These are phyloP conservation scores for Pinus albicaulis DNA, from an alignment of 75 land plant genomes.

Conservation along the genomic window DNA sequence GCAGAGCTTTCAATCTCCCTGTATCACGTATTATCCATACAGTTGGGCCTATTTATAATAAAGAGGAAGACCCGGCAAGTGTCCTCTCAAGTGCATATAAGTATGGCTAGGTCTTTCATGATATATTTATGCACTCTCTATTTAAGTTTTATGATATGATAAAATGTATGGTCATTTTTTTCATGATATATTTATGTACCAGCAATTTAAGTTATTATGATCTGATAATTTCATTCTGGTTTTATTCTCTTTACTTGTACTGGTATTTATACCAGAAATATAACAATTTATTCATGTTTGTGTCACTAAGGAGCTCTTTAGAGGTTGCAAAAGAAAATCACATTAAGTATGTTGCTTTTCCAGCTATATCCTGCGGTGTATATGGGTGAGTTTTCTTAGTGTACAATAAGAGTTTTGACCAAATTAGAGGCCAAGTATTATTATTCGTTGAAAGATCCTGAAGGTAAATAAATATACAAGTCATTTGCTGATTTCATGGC, in stretches of 20 bases:
- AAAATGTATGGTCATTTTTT: constrained; percentile 24
- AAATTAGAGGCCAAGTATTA: not conserved
- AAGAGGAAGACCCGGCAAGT: constrained; percentile 30
- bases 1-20: constrained; percentile 80
- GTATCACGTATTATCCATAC: constrained; percentile 82
- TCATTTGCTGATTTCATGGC: not conserved
- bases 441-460: not conserved
- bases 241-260: not conserved
- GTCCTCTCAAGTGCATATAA: constrained; percentile 64
- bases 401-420: not conserved
- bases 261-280: not conserved
- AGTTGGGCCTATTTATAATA: constrained; percentile 81
- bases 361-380: constrained; percentile 93
- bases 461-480: not conserved
- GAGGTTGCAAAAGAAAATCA: constrained; percentile 60
- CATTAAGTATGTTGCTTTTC: constrained; percentile 83
- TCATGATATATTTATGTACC: not conserved
- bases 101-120: constrained; percentile 26
- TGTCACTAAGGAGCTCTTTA: constrained; percentile 54
- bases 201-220: not conserved
- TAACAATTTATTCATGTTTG: not conserved
- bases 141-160: not conserved
- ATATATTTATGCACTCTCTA: not conserved
- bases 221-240: not conserved
- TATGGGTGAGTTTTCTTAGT: constrained; percentile 55